Conservation (phyloP, 2,329 filamentous ascomycete species). For the Claviceps sp. region DNA sequence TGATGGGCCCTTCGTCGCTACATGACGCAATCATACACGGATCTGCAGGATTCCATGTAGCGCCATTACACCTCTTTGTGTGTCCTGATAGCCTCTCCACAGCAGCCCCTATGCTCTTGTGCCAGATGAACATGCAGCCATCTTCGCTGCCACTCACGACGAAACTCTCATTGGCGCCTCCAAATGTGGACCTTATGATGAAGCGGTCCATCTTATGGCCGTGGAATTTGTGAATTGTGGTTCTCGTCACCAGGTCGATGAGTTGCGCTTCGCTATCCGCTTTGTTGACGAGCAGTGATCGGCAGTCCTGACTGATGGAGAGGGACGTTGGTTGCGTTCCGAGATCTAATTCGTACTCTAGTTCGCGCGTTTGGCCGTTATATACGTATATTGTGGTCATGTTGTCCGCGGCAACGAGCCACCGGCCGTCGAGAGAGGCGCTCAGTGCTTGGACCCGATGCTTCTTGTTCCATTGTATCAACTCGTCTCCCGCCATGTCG, state of each 20-base stretch:
- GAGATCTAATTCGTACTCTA: constrained; percentile 57
- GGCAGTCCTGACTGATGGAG: constrained; percentile 68
- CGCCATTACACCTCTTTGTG: constrained; percentile 62
- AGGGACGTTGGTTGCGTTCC: constrained; percentile 64
- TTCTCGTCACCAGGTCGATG: constrained; percentile 60
- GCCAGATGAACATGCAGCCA: constrained; percentile 73
- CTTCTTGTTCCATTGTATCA: constrained; percentile 53
- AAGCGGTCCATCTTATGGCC: constrained; percentile 64
- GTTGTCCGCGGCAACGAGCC: constrained; percentile 66
- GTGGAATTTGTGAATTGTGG: constrained; percentile 58
- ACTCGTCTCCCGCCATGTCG: constrained; percentile 46
- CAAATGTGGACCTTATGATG: constrained; percentile 72
- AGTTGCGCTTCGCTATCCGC: constrained; percentile 64
- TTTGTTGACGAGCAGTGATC: constrained; percentile 69
- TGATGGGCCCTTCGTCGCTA: constrained; percentile 73
- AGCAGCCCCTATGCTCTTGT: constrained; percentile 64
- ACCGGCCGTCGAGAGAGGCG: constrained; percentile 67
- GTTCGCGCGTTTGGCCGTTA: constrained; percentile 59
- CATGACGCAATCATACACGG: constrained; percentile 79
- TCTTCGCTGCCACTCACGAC: constrained; percentile 83
- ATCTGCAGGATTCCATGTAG: constrained; percentile 77
- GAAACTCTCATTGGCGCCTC: constrained; percentile 84
- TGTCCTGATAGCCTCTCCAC: constrained; percentile 71
- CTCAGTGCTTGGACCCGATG: constrained; percentile 74
- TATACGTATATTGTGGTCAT: constrained; percentile 65